Base-by-base conservation (phyloP, 2,329 filamentous ascomycete species). In the Penicillium concentricum region DNA sequence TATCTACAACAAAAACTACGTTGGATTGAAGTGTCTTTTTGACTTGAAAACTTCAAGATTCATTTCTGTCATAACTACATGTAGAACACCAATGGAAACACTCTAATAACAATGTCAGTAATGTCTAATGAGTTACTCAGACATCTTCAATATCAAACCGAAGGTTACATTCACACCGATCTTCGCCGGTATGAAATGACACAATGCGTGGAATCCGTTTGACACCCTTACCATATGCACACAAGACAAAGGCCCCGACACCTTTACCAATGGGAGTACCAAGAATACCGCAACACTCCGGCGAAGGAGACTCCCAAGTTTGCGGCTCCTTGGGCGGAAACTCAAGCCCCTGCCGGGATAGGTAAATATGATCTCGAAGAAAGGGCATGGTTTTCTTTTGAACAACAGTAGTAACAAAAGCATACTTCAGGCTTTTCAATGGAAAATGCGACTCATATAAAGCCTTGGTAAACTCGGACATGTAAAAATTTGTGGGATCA, bases 251-350 rank as follows among this genome's bases (percentile, higher is more conserved):
- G 5, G 50, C 37, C 0, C 41, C 45, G 5, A 54, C 35, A 10
- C 53, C 24, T 24, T 57, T 59, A 30, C 56, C 59, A 41, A 61
- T 45, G 2, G 52, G 51, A 18, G 49, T 56, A 16, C 59, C 59
- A 44, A 61, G 46, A 37, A 59, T 26, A 16, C 39, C 49, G 7
- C 49, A 52, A 13, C 44, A 59, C 34, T 48, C 56, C 0, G 44
- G n/a, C 12, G 53, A 47, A 35, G 47, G 37, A 22, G 54, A 12
- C 22, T 48, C 35, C 57, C 59, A 61, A 6, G 39, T 47, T 13
- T 24, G 46, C 2, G 46, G 38, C 22, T 51, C 46, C 10, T 26
- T 32, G 12, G 26, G n/a, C 3, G 16, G 32, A 24, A 26, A n/a
- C 3, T 1, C 15, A 28, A 41, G 28, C 10, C 28, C 35, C 4